Conservation (phyloP, 768 basidiomycete species). For the Suillus americanus region DNA sequence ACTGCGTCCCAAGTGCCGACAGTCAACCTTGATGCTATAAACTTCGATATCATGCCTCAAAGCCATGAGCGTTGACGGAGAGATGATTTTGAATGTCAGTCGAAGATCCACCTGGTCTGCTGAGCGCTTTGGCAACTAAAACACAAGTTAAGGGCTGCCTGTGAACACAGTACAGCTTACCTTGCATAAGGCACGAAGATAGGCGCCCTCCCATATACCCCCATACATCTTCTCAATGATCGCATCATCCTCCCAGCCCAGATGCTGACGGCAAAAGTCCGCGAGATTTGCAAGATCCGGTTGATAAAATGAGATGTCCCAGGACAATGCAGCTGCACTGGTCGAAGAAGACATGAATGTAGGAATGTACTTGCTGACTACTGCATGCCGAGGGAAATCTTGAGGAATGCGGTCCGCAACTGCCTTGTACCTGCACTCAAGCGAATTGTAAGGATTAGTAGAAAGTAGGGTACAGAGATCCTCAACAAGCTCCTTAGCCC, state of each 20-base stretch:
- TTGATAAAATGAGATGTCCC: not conserved
- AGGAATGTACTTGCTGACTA: too few relatives aligned
- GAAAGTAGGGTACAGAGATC: too few relatives aligned
- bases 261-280: not conserved
- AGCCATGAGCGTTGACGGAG: not conserved
- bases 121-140: not conserved
- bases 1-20: not conserved
- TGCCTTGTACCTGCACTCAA: too few relatives aligned
- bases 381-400: too few relatives aligned
- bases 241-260: not conserved
- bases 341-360: slow-evolving; percentile 31
- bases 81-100: too few relatives aligned
- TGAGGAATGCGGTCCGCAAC: too few relatives aligned
- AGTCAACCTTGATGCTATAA: not conserved
- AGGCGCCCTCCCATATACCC: not conserved
- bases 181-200: not conserved
- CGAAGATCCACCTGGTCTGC: too few relatives aligned
- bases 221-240: not conserved
- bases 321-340: too few relatives aligned
- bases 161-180: not conserved
- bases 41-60: not conserved
- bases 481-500: too few relatives aligned
- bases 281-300: not conserved
- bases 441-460: too few relatives aligned
- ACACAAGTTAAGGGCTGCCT: not conserved